A percentile compares a stretch with the other conserved stretches of the same genome.
Evolutionary conservation across 2,329 filamentous ascomycete species (phyloP).

Genomic region (Epicoccum sorghinum): DNA sequence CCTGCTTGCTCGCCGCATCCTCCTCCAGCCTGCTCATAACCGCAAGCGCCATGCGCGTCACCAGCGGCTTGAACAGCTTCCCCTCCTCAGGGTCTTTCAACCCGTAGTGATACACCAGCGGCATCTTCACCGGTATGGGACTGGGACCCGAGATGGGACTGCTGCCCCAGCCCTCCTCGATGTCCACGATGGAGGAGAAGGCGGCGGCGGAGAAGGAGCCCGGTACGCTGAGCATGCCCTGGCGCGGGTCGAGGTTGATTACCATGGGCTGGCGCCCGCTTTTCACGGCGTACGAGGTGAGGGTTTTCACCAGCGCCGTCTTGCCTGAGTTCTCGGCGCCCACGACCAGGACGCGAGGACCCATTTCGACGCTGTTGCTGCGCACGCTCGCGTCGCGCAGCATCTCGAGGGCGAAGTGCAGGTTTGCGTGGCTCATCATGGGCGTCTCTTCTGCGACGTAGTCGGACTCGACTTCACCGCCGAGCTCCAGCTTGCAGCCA

Average conservation of each 20-base stretch:
- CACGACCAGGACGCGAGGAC: constrained; percentile 83
- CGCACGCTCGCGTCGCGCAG: constrained; percentile 67
- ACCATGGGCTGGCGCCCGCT: constrained; percentile 77
- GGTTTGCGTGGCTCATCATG: constrained; percentile 79
- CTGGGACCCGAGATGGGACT: constrained; percentile 91
- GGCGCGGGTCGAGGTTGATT: constrained; percentile 82
- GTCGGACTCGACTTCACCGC: constrained; percentile 70
- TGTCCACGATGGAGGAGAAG: constrained; percentile 84
- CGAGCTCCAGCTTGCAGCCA: constrained; percentile 84
- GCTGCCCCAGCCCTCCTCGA: constrained; percentile 87
- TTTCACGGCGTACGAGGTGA: constrained; percentile 80
- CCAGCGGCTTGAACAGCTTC: constrained; percentile 73
- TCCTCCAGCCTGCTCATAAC: constrained; percentile 79
- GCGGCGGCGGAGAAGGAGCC: constrained; percentile 86
- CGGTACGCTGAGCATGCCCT: constrained; percentile 63
- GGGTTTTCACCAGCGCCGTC: constrained; percentile 76
- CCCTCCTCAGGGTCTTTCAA: constrained; percentile 71
- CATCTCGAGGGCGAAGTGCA: constrained; percentile 84
- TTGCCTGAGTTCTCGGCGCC: constrained; percentile 83
- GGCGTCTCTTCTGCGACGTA: constrained; percentile 80
- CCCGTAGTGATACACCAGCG: constrained; percentile 89
- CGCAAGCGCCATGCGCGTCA: constrained; percentile 78
- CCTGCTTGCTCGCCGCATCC: constrained; percentile 71
- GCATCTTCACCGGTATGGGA: constrained; percentile 86
- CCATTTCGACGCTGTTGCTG: constrained; percentile 52